Evolutionary conservation across 495 filamentous ascomycete species (phyloP).

Genomic region (Glonium stellatum): DNA sequence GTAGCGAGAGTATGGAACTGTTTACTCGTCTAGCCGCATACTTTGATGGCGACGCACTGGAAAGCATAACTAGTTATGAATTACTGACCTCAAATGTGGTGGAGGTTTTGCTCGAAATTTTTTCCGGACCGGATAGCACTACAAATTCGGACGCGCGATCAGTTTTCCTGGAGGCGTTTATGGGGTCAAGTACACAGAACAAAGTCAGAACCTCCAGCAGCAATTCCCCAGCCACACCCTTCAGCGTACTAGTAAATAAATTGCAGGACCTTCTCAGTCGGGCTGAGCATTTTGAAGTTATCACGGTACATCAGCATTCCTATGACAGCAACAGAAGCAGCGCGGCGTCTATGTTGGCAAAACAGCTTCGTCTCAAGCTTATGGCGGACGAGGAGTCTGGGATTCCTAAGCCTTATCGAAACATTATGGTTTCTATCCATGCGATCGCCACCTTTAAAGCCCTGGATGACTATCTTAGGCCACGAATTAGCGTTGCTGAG

Average conservation of each 20-base stretch:
- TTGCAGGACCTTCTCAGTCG: conserved; percentile 92
- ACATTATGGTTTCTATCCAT: conserved; percentile 97
- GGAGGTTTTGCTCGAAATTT: conserved; percentile 70
- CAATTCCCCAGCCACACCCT: conserved; percentile 65
- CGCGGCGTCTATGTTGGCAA: conserved; percentile 90
- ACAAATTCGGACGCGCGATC: conserved; percentile 58
- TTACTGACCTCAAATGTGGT: conserved; percentile 85
- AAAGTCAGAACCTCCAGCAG: conserved; percentile 55
- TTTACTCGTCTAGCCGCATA: conserved; percentile 76
- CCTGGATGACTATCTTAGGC: conserved; percentile 90
- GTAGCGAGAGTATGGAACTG: conserved; percentile 51
- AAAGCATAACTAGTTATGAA: conserved; percentile 97
- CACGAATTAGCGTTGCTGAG: conserved; percentile 77
- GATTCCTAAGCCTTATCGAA: conserved; percentile 75
- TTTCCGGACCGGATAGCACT: conserved; percentile 52
- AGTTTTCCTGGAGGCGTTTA: conserved; percentile 90
- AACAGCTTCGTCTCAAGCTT: conserved; percentile 85
- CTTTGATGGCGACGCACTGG: conserved; percentile 78
- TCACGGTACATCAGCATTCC: conserved; percentile 89
- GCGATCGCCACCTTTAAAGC: conserved; percentile 98
- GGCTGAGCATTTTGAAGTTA: conserved; percentile 95
- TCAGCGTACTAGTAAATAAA: conserved; percentile 88
- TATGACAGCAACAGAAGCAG: conserved; percentile 89
- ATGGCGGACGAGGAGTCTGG: conserved; percentile 86
- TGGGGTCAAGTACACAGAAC: conserved; percentile 55